Percentiles rank a stretch among this genome's conserved stretches.
Evolutionary conservation across 228 moss, liverwort and hornwort genomes (phyloP).

Genomic region (Sphagnum fallax): DNA sequence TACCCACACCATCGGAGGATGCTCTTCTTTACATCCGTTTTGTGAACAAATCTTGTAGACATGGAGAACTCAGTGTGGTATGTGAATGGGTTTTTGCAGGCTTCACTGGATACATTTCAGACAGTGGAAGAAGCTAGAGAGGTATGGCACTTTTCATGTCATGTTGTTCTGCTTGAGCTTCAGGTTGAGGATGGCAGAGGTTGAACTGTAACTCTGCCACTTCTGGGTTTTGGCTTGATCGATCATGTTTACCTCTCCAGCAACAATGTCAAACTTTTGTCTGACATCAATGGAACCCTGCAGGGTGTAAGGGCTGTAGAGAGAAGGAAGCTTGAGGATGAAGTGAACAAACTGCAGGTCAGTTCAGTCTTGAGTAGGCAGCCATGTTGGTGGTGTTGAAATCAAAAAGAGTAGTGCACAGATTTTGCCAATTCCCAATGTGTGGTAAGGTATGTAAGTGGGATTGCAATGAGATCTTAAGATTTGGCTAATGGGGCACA

Average conservation of each 20-base stretch:
- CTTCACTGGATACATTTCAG: slow-evolving; percentile 76
- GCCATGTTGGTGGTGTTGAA: too few species aligned
- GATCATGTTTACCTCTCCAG: background rate
- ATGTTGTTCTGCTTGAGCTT: too few species aligned
- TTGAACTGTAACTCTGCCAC: background rate
- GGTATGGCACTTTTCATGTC: slow-evolving; percentile 20
- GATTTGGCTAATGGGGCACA: slow-evolving; percentile 6
- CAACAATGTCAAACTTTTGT: background rate
- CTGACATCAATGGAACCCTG: background rate
- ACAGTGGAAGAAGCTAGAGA: slow-evolving; percentile 75
- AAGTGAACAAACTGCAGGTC: slow-evolving; percentile 78
- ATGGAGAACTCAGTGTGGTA: background rate
- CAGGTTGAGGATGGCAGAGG: too few species aligned
- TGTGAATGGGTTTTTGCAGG: slow-evolving; percentile 26
- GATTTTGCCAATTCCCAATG: too few species aligned
- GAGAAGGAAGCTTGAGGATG: slow-evolving; percentile 75
- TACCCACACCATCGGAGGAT: too few species aligned
- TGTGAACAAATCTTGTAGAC: too few species aligned
- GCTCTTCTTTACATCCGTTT: too few species aligned
- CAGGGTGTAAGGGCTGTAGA: slow-evolving; percentile 67
- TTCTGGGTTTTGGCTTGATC: background rate
- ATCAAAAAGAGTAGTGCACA: too few species aligned
- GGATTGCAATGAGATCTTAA: too few species aligned
- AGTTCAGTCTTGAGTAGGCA: background rate
- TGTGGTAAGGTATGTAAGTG: too few species aligned